Conservation (phyloP, 2,329 filamentous ascomycete species). For the Blastomyces emzantsi region DNA sequence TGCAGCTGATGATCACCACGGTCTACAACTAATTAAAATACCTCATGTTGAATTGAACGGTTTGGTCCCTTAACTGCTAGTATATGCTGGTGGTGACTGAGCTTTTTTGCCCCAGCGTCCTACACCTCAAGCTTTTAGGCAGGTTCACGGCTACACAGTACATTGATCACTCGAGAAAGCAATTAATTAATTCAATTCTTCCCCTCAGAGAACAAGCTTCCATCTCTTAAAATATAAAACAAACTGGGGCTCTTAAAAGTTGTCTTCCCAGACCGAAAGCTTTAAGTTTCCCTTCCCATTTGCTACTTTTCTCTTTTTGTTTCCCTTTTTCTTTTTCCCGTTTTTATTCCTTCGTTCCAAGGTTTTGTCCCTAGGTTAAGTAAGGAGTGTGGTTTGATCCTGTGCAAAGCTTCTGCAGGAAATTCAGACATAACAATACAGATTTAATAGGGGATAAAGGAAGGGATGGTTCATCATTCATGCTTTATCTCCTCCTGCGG, state of each 20-base stretch:
- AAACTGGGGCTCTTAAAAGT: not conserved
- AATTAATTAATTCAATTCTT: not conserved
- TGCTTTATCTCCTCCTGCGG: too few species aligned
- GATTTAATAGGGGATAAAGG: not conserved
- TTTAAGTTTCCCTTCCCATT: not conserved
- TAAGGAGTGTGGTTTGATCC: not conserved
- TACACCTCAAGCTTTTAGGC: not conserved
- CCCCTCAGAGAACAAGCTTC: not conserved
- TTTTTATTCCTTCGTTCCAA: not conserved
- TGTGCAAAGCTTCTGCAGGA: not conserved
- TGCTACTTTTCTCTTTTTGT: not conserved
- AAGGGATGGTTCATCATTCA: too few species aligned
- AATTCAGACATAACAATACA: conserved; percentile 1
- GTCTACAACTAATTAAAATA: not conserved
- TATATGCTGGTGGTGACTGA: too few species aligned
- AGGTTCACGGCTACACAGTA: not conserved
- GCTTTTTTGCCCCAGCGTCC: too few species aligned
- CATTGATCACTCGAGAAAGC: not conserved
- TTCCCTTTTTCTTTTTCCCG: not conserved
- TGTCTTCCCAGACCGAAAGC: not conserved
- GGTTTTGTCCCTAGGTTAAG: not conserved
- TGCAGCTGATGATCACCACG: not conserved
- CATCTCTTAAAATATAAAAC: not conserved
- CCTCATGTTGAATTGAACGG: too few species aligned
- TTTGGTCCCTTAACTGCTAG: too few species aligned